Conservation (phyloP, 2,329 filamentous ascomycete genomes). For the Volutella citrinella region DNA sequence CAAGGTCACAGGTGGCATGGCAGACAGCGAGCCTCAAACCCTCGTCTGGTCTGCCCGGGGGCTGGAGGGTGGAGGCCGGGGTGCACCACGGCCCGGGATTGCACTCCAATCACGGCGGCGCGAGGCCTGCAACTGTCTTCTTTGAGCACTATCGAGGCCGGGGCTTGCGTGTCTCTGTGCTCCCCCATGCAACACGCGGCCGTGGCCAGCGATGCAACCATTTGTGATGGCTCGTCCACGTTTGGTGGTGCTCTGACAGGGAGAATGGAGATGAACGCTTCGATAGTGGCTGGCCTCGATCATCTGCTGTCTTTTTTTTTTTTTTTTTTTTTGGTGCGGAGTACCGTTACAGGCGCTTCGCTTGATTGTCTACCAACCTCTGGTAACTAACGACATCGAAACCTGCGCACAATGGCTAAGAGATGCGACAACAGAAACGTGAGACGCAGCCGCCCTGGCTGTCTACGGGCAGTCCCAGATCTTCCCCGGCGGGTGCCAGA, state of each 20-base stretch:
- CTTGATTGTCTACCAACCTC: no score
- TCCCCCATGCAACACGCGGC: no score
- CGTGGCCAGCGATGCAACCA: slow-evolving; percentile 12
- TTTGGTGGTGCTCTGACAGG: slow-evolving; percentile 19
- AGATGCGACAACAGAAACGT: slow-evolving; percentile 9
- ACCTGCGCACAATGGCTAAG: no score
- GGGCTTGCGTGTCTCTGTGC: slow-evolving; percentile 11
- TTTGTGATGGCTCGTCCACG: slow-evolving; percentile 23
- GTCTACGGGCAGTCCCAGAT: slow-evolving; percentile 2
- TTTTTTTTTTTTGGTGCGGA: slow-evolving; percentile 9
- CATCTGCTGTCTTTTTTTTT: no score
- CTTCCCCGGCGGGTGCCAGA: slow-evolving; percentile 1
- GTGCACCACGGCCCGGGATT: slow-evolving; percentile 14
- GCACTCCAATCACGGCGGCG: slow-evolving; percentile 12
- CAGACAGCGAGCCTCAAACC: no score
- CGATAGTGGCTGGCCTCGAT: slow-evolving; percentile 12
- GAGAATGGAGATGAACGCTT: slow-evolving; percentile 16
- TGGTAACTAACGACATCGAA: no score
- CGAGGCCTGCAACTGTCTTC: slow-evolving; percentile 21
- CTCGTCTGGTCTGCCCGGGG: no score
- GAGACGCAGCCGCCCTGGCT: slow-evolving; percentile 4
- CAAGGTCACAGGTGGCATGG: no score
- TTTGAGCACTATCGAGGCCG: slow-evolving; percentile 19
- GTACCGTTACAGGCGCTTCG: no score
- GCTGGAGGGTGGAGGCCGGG: no score